Evolutionary conservation across 331 rosid species (phyloP).

Genomic region (Pyrus hybrid): DNA sequence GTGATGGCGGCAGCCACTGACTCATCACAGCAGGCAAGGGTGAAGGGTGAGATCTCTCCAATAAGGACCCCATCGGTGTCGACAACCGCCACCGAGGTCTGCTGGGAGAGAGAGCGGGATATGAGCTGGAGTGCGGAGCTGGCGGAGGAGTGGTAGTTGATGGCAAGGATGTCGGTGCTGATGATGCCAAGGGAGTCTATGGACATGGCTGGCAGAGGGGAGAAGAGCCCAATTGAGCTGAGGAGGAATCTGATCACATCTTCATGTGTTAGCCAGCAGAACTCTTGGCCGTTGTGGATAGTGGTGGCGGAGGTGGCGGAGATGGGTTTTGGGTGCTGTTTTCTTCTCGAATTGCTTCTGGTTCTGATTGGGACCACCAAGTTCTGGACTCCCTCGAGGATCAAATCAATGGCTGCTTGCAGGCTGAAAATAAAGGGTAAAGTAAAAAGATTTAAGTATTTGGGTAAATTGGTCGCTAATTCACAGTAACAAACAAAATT

Average conservation of each 20-base stretch:
- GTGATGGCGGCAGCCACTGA: slow-evolving; percentile 56
- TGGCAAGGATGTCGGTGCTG: slow-evolving; percentile 36
- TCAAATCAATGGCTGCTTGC: slow-evolving; percentile 72
- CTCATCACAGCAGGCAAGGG: slow-evolving; percentile 77
- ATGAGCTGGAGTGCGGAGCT: slow-evolving; percentile 56
- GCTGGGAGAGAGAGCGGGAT: slow-evolving; percentile 48
- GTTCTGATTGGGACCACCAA: slow-evolving; percentile 62
- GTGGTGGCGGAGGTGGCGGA: slow-evolving; percentile 15
- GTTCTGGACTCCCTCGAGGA: slow-evolving; percentile 81
- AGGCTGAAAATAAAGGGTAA: slow-evolving; percentile 36
- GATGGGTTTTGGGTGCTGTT: slow-evolving; percentile 39
- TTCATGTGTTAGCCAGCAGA: slow-evolving; percentile 88
- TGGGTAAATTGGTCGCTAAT: neutral
- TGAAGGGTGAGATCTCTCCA: slow-evolving; percentile 88
- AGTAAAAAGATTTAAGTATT: neutral
- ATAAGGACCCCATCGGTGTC: slow-evolving; percentile 58
- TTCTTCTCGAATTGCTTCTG: slow-evolving; percentile 58
- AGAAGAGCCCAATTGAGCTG: slow-evolving; percentile 71
- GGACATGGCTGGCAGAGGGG: slow-evolving; percentile 59
- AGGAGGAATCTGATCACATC: slow-evolving; percentile 77
- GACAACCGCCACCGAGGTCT: slow-evolving; percentile 83
- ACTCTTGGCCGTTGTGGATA: slow-evolving; percentile 55
- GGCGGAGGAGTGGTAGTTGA: slow-evolving; percentile 83
- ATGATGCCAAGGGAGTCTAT: slow-evolving; percentile 63
- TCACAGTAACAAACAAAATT: neutral